These are phyloP conservation scores for Aleurites moluccanus DNA, from an alignment of 441 rosid species.

Conservation along the genomic window DNA sequence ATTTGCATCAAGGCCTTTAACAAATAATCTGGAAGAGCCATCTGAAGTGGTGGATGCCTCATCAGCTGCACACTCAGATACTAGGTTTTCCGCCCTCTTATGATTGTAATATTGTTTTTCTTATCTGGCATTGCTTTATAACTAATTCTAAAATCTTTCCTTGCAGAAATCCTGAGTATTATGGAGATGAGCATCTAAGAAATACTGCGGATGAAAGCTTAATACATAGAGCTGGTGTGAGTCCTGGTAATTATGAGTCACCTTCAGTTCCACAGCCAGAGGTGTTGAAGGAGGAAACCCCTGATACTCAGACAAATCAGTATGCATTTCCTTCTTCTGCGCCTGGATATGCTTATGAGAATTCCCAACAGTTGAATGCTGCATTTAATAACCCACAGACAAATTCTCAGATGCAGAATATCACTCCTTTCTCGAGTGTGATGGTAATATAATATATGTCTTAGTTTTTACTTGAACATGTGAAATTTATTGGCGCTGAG, in stretches of 20 bases:
- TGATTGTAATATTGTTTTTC: neutral
- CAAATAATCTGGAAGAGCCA: conserved; percentile 59
- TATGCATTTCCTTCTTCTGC: conserved; percentile 72
- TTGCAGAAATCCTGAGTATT: conserved; percentile 70
- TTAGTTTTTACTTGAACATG: neutral
- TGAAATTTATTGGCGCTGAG: neutral
- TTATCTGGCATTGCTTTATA: conserved; percentile 3
- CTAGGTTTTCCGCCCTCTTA: conserved; percentile 44
- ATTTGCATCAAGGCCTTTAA: conserved; percentile 54
- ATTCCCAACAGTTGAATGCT: conserved; percentile 60
- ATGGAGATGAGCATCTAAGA: conserved; percentile 71
- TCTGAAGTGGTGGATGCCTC: conserved; percentile 54
- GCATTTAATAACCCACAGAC: conserved; percentile 55
- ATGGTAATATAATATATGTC: conserved; percentile 50
- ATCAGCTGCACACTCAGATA: conserved; percentile 53
- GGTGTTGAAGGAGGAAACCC: conserved; percentile 60
- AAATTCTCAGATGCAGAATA: conserved; percentile 75
- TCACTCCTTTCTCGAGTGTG: conserved; percentile 67
- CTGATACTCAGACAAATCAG: conserved; percentile 63
- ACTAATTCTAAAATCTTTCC: conserved; percentile 17
- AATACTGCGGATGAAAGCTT: conserved; percentile 54
- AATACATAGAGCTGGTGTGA: conserved; percentile 46
- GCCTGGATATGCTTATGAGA: conserved; percentile 64
- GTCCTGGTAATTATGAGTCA: conserved; percentile 57
- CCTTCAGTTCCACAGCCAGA: conserved; percentile 64